phyloP scores from a whole-genome alignment of 768 basidiomycete species.

The Hemileccinum rubropunctum region DNA sequence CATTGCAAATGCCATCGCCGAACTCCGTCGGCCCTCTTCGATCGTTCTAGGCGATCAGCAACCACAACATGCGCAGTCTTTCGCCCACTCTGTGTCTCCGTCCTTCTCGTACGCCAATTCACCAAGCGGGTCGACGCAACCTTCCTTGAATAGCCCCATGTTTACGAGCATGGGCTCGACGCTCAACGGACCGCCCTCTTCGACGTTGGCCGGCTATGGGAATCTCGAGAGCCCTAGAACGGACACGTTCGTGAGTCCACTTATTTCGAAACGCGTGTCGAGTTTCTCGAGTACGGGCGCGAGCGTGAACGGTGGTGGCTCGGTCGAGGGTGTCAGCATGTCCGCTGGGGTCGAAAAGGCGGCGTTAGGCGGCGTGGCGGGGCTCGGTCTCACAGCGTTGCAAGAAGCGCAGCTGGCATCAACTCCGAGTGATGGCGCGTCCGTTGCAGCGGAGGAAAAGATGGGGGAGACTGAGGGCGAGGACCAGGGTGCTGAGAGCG shows the following conservation, averaged over 20 bases:
- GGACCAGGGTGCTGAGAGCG: constrained; percentile 61
- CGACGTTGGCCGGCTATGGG: constrained; percentile 20
- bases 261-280: constrained; percentile 24
- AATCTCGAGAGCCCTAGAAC: constrained; percentile 34
- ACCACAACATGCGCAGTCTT: constrained; percentile 32
- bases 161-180: constrained; percentile 32
- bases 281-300: constrained; percentile 26
- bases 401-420: constrained; percentile 51
- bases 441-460: constrained; percentile 38
- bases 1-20: constrained; percentile 88
- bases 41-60: constrained; percentile 52
- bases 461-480: constrained; percentile 38
- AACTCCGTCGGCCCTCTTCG: constrained; percentile 74
- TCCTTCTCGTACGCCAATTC: constrained; percentile 34
- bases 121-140: constrained; percentile 40
- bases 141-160: constrained; percentile 43
- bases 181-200: constrained; percentile 17
- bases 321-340: constrained; percentile 16
- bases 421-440: constrained; percentile 61
- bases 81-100: constrained; percentile 26
- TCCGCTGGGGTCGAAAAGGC: constrained; percentile 21
- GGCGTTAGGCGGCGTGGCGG: constrained; percentile 18
- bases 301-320: constrained; percentile 26
- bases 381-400: constrained; percentile 24
- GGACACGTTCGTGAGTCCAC: constrained; percentile 16